These are phyloP conservation scores for Phylloporus sp. DNA, from an alignment of 768 basidiomycete species.

Conservation along the genomic window DNA sequence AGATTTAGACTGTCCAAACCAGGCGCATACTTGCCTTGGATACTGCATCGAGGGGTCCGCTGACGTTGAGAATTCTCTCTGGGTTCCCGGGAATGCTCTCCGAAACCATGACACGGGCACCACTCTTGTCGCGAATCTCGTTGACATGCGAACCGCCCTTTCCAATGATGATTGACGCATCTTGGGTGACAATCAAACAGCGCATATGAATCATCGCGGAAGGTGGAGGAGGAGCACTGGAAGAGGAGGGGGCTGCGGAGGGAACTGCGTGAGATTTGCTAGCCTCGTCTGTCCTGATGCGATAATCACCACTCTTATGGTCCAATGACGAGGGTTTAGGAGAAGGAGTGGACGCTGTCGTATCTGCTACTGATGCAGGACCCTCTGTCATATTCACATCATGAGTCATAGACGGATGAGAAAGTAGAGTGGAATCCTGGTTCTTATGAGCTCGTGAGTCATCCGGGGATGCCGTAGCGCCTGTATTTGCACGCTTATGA, in stretches of 20 bases:
- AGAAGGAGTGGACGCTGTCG: constrained; percentile 56
- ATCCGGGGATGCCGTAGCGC: constrained; percentile 60
- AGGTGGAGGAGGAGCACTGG: constrained; percentile 47
- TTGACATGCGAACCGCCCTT: constrained; percentile 95
- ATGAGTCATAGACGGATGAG: constrained; percentile 37
- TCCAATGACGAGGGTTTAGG: constrained; percentile 44
- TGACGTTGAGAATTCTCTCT: constrained; percentile 97
- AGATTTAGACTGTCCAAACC: not conserved
- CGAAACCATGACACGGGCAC: constrained; percentile 93
- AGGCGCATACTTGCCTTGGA: constrained; percentile 67
- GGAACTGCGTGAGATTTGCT: constrained; percentile 44
- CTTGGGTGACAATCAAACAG: constrained; percentile 97
- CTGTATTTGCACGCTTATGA: constrained; percentile 82
- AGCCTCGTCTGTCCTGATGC: constrained; percentile 33
- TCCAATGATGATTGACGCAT: constrained; percentile 98
- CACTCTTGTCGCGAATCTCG: constrained; percentile 97
- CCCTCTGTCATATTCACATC: constrained; percentile 67
- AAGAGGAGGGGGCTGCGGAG: constrained; percentile 48
- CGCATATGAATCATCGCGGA: constrained; percentile 94
- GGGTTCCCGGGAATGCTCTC: constrained; percentile 99
- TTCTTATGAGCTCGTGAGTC: constrained; percentile 49
- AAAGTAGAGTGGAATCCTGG: constrained; percentile 41
- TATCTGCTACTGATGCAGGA: constrained; percentile 36
- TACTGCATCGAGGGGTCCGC: constrained; percentile 95
- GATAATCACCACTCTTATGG: constrained; percentile 40